Evolutionary conservation across 306 rosid genomes (phyloP).

Genomic region (Vigna trinervia): DNA sequence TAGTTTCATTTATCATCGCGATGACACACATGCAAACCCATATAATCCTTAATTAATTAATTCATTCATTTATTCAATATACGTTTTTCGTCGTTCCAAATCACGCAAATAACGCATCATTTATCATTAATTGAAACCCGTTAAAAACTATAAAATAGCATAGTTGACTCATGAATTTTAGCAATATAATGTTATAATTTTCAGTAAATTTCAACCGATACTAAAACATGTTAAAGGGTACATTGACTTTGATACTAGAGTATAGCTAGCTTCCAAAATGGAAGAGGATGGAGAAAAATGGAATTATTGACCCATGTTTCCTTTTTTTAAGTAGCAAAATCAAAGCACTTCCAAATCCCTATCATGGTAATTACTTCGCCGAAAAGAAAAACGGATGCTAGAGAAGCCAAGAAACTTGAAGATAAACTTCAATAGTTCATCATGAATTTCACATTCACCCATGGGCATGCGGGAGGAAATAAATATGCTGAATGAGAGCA

Average conservation of each 20-base stretch:
- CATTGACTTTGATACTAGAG: not conserved
- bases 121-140: too few relatives aligned
- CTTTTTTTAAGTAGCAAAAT: not conserved
- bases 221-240: not conserved
- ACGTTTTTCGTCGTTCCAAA: too few relatives aligned
- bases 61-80: not conserved
- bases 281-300: not conserved
- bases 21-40: not conserved
- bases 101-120: too few relatives aligned
- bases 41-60: too few relatives aligned
- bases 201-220: not conserved
- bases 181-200: too few relatives aligned
- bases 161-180: too few relatives aligned
- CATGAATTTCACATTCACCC: not conserved
- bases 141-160: too few relatives aligned
- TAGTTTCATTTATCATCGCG: not conserved
- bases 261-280: not conserved
- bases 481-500: not conserved
- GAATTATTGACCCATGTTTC: not conserved
- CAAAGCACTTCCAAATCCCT: conserved; percentile 1
- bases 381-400: not conserved
- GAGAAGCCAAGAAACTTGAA: not conserved
- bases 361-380: not conserved
- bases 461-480: not conserved
- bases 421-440: not conserved